Evolutionary conservation across 2,329 filamentous ascomycete species (phyloP), one percentile per base, ranked within the genome.

Genomic region (Penicillium sp.): DNA sequence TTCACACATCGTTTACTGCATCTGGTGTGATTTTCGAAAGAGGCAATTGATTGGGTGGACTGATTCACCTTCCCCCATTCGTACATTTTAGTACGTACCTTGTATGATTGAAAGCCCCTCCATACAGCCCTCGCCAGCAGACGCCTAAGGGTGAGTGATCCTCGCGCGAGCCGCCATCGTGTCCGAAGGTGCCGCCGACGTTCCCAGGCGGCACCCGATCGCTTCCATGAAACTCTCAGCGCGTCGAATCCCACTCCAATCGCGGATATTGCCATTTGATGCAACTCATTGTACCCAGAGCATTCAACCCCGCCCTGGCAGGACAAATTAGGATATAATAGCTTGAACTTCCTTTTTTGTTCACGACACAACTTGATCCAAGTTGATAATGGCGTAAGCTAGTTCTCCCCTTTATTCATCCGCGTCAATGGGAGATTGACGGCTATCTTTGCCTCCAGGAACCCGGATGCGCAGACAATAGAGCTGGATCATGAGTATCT

Each of bases 401-500:
- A 16, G 26, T 48, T 55, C 56, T 57, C 53, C 42, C 50, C 43
- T 42, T 39, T 48, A 26, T 51, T 16, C 44, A 23, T 47, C 35
- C 51, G 47, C 44, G 26, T 42, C 45, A 49, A 36, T 23, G 40
- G 47, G 57, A 59, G 39, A 56, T 70, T 74, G 56, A 74, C 62
- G 19, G 55, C 57, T 51, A 50, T 49, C 34, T 47, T 50, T 47
- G 60, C 38, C 7, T 1, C 51, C 34, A 78, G 77, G 61, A 72
- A 72, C 57, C 74, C 76, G 32, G 72, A 79, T 64, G 74, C 74
- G 54, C 72, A 76, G 55, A 81, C 78, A 44, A 69, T 67, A 55
- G 73, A 74, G 49, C 74, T 89, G 61, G 84, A 87, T 70, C 79
- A 80, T 51, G 74, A 74, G 41, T 84, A 83, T 65, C 75, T 82